Conservation (phyloP, 768 basidiomycete genomes). For the Exsudoporus frostii region DNA sequence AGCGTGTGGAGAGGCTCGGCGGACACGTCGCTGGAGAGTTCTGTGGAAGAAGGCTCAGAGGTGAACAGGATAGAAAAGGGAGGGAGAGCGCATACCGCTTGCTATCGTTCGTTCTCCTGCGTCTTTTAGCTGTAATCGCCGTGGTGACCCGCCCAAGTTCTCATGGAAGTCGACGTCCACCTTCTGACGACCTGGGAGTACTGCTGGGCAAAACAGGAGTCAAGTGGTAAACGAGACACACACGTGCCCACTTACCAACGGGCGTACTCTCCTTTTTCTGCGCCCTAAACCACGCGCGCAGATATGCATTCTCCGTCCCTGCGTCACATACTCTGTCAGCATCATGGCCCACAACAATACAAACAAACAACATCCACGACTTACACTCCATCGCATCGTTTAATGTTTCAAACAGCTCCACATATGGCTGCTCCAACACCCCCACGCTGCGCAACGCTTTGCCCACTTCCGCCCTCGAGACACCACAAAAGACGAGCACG, state of each 20-base stretch:
- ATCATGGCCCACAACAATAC: background rate
- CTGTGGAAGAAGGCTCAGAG: background rate
- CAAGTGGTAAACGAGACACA: background rate
- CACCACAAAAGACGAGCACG: conserved; percentile 86
- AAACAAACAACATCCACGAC: conserved; percentile 29
- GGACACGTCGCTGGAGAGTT: conserved; percentile 32
- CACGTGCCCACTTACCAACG: conserved; percentile 39
- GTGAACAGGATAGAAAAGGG: background rate
- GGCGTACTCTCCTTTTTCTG: conserved; percentile 53
- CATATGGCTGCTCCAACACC: conserved; percentile 70
- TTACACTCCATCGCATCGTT: conserved; percentile 92
- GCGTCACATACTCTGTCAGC: conserved; percentile 4
- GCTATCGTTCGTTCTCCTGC: conserved; percentile 73
- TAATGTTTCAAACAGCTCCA: conserved; percentile 77
- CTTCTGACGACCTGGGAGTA: conserved; percentile 57
- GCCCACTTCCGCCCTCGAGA: conserved; percentile 60
- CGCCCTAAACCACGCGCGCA: conserved; percentile 73
- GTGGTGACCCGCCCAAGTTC: conserved; percentile 55
- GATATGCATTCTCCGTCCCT: conserved; percentile 94
- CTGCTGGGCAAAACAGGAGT: conserved; percentile 30
- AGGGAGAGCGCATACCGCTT: conserved; percentile 41
- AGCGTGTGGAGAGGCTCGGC: conserved; percentile 73
- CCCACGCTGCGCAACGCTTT: conserved; percentile 76
- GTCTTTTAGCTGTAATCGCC: conserved; percentile 62
- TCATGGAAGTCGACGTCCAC: conserved; percentile 45